These are phyloP conservation scores for Elongisporangium prolatum DNA, from an alignment of 352 stramenopile species.

Conservation along the genomic window DNA sequence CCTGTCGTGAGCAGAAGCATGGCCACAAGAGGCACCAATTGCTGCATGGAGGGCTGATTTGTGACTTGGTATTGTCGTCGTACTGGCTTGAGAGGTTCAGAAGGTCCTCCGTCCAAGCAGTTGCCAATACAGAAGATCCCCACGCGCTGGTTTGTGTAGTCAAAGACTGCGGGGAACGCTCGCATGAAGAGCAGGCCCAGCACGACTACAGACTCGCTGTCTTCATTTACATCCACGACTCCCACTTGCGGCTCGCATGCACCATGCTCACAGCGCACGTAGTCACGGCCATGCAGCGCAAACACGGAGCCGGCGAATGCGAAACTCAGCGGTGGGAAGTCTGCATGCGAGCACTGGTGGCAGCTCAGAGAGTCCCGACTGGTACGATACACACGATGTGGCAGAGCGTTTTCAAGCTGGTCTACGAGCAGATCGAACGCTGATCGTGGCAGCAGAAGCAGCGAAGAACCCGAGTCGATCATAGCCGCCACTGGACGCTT, in stretches of 20 bases:
- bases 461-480: constrained; percentile 63
- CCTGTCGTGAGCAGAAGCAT: not conserved
- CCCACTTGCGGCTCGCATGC: constrained; percentile 54
- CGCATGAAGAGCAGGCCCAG: constrained; percentile 65
- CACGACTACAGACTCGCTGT: constrained; percentile 32
- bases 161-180: constrained; percentile 60
- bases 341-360: constrained; percentile 31
- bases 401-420: constrained; percentile 31
- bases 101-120: not conserved
- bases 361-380: constrained; percentile 10
- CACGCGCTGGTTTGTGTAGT: constrained; percentile 31
- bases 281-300: constrained; percentile 50
- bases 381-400: not conserved
- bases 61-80: not conserved
- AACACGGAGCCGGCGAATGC: constrained; percentile 24
- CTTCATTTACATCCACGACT: constrained; percentile 10
- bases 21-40: not conserved
- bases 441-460: constrained; percentile 43
- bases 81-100: not conserved
- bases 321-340: constrained; percentile 53
- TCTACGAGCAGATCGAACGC: constrained; percentile 37
- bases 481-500: constrained; percentile 21
- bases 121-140: constrained; percentile 31
- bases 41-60: not conserved
- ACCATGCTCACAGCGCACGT: constrained; percentile 53